A percentile compares a stretch with the other conserved stretches of the same genome.
phyloP scores from a whole-genome alignment of 129 eudicot species.

The Erigeron canadensis region DNA sequence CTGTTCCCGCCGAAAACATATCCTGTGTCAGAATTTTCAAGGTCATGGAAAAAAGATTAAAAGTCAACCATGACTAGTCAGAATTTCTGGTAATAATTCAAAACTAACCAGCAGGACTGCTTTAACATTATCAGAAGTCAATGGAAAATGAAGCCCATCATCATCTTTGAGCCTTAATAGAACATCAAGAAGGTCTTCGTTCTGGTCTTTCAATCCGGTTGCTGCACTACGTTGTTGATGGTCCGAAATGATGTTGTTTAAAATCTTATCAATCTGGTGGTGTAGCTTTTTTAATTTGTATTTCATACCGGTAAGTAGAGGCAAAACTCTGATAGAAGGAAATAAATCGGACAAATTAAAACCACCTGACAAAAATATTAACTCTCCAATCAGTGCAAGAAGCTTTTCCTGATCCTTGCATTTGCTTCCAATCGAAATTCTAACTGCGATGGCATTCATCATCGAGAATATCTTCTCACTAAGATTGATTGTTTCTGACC shows the following conservation, averaged over 20 bases:
- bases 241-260: slow-evolving; percentile 22
- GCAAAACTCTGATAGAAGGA: slow-evolving; percentile 20
- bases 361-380: background rate
- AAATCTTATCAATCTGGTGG: background rate
- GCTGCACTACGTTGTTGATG: background rate
- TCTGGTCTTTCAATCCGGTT: background rate
- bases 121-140: slow-evolving; percentile 21
- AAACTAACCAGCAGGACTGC: slow-evolving; percentile 25
- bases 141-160: background rate
- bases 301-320: slow-evolving; percentile 14
- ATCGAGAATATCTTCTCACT: slow-evolving; percentile 3
- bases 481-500: slow-evolving; percentile 12
- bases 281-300: slow-evolving; percentile 13
- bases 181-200: slow-evolving; percentile 23
- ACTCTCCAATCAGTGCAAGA: slow-evolving; percentile 1
- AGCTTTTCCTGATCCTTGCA: slow-evolving; percentile 5
- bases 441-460: background rate
- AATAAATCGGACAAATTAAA: slow-evolving; percentile 22
- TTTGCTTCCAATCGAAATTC: slow-evolving; percentile 14
- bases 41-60: background rate
- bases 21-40: background rate
- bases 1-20: slow-evolving; percentile 7
- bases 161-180: slow-evolving; percentile 20
- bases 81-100: background rate
- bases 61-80: background rate